phyloP scores from a whole-genome alignment of 768 basidiomycete species.

The Russula brevipes region DNA sequence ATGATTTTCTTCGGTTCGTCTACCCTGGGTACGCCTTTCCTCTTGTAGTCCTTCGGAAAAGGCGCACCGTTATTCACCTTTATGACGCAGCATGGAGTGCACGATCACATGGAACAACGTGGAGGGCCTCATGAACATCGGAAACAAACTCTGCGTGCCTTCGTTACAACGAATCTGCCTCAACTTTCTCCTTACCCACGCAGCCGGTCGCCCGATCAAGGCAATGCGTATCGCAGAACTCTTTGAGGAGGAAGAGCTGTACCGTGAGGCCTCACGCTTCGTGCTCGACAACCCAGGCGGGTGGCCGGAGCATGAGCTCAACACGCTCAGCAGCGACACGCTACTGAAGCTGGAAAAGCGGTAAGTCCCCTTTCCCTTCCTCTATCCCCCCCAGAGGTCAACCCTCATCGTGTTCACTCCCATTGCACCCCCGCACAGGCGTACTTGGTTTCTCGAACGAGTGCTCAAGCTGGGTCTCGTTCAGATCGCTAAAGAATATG shows the following conservation, averaged over 20 bases:
- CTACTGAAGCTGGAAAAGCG: conserved; percentile 85
- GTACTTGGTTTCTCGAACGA: conserved; percentile 94
- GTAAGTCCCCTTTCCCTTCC: conserved; percentile 31
- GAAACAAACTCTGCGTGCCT: conserved; percentile 82
- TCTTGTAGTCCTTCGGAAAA: too few species aligned
- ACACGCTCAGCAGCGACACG: conserved; percentile 76
- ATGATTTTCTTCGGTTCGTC: conserved; percentile 89
- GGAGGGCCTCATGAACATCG: conserved; percentile 84
- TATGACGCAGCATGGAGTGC: conserved; percentile 62
- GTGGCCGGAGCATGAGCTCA: conserved; percentile 74
- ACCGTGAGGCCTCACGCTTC: conserved; percentile 85
- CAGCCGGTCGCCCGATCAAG: conserved; percentile 88
- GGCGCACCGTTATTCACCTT: not conserved
- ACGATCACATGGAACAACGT: conserved; percentile 96
- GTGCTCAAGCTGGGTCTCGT: conserved; percentile 87
- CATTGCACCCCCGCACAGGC: conserved; percentile 37
- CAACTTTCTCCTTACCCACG: conserved; percentile 85
- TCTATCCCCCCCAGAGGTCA: conserved; percentile 20
- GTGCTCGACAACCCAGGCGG: conserved; percentile 90
- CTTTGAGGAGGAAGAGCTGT: conserved; percentile 85
- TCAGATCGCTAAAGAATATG: conserved; percentile 87
- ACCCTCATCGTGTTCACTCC: not conserved
- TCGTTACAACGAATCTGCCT: conserved; percentile 77
- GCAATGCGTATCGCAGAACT: conserved; percentile 89
- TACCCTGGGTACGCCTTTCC: conserved; percentile 80